phyloP scores from a whole-genome alignment of 352 stramenopile genomes.

The Phytophthora pisi region DNA sequence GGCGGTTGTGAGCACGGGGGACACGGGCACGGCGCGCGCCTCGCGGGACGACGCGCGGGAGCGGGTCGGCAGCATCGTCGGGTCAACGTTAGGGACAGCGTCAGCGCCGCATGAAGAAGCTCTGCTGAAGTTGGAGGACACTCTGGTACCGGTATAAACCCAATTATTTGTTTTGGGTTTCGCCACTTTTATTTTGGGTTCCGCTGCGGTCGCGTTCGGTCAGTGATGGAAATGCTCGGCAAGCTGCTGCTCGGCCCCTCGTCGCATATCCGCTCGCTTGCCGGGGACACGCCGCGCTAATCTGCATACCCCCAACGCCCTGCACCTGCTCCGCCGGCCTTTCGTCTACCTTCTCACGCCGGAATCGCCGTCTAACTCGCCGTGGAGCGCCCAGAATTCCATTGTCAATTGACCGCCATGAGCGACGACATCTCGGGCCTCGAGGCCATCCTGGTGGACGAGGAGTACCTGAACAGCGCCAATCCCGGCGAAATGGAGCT shows the following conservation, averaged over 20 bases:
- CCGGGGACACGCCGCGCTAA: slow-evolving; percentile 5
- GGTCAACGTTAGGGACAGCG: too few relatives aligned
- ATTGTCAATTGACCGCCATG: slow-evolving; percentile 12
- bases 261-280: slow-evolving; percentile 16
- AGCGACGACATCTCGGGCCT: slow-evolving; percentile 31
- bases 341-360: background rate
- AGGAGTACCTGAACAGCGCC: slow-evolving; percentile 34
- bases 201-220: background rate
- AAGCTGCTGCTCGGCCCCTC: slow-evolving; percentile 7
- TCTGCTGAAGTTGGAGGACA: too few relatives aligned
- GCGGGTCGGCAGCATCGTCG: slow-evolving; percentile 12
- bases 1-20: background rate
- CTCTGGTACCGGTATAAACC: too few relatives aligned
- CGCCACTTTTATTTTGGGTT: background rate
- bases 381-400: background rate
- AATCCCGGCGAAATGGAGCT: slow-evolving; percentile 23
- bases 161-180: too few relatives aligned
- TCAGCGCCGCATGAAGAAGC: background rate
- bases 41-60: too few relatives aligned
- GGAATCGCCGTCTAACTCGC: background rate
- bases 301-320: background rate
- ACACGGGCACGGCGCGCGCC: background rate
- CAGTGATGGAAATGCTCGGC: background rate
- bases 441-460: slow-evolving; percentile 36
- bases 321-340: background rate